These are phyloP conservation scores for Chamaenerion angustifolium DNA, from an alignment of 345 rosid species.

Conservation along the genomic window DNA sequence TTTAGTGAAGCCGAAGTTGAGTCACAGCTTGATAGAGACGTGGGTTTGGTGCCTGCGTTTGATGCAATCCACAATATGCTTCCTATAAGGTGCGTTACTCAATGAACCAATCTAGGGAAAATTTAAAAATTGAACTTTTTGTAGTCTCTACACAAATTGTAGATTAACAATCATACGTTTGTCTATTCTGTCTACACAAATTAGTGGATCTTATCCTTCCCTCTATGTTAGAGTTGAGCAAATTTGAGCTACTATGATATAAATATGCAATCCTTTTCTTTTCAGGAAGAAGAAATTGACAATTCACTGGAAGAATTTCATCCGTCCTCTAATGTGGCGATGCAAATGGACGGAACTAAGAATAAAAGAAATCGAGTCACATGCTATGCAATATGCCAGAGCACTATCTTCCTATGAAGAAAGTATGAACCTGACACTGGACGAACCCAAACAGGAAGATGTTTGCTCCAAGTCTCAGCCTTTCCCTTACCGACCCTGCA, in stretches of 20 bases:
- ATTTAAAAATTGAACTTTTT: neutral
- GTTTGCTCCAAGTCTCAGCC: slow-evolving; percentile 55
- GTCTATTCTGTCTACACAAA: no score
- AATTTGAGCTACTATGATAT: no score
- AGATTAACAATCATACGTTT: no score
- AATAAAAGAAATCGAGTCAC: slow-evolving; percentile 59
- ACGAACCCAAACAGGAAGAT: slow-evolving; percentile 37
- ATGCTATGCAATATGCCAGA: slow-evolving; percentile 41
- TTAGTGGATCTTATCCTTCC: no score
- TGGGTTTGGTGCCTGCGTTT: slow-evolving; percentile 36
- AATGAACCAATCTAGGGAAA: neutral
- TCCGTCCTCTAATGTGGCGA: slow-evolving; percentile 80
- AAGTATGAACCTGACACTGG: slow-evolving; percentile 25
- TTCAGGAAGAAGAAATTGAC: slow-evolving; percentile 78
- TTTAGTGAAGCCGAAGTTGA: slow-evolving; percentile 70
- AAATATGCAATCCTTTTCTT: neutral
- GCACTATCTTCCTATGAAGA: slow-evolving; percentile 36
- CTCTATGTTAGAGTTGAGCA: neutral
- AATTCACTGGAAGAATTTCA: slow-evolving; percentile 68
- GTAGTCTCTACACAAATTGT: no score
- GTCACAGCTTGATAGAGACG: slow-evolving; percentile 46
- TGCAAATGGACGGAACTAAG: slow-evolving; percentile 81
- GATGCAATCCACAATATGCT: slow-evolving; percentile 41
- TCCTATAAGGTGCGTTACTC: slow-evolving; percentile 36
- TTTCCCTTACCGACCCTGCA: slow-evolving; percentile 37